Evolutionary conservation across 441 rosid genomes (phyloP).

Genomic region (Euphorbia schlechtendalii): DNA sequence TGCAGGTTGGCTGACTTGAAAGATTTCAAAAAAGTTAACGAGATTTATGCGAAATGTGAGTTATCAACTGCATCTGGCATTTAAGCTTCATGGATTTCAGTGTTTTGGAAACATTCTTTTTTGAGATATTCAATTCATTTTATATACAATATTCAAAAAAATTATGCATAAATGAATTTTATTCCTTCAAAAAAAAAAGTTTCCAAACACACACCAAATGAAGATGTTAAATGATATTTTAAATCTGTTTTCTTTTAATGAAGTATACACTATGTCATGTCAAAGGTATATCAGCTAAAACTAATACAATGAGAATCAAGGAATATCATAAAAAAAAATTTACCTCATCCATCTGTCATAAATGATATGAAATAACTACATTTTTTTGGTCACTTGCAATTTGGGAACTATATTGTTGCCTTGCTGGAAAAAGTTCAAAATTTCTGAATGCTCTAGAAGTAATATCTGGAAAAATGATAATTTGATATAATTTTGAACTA

Average conservation of each 20-base stretch:
- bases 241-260: not conserved
- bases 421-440: not conserved
- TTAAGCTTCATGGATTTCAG: not conserved
- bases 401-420: no score
- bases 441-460: not conserved
- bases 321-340: no score
- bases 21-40: conserved; percentile 93
- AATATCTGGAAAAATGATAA: not conserved
- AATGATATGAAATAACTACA: no score
- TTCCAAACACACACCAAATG: no score
- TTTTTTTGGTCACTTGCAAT: no score
- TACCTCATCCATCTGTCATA: no score
- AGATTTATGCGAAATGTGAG: conserved; percentile 92
- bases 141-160: conserved; percentile 84
- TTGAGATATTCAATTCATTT: conserved; percentile 51
- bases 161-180: conserved; percentile 91
- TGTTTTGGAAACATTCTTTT: not conserved
- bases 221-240: not conserved
- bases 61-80: conserved; percentile 12
- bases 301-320: no score
- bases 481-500: not conserved
- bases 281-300: no score
- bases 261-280: no score
- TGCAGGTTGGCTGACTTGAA: conserved; percentile 85
- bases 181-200: conserved; percentile 36